These are phyloP conservation scores for Kodamaea kakaduensis DNA, from an alignment of 805 yeast species.

Conservation along the genomic window DNA sequence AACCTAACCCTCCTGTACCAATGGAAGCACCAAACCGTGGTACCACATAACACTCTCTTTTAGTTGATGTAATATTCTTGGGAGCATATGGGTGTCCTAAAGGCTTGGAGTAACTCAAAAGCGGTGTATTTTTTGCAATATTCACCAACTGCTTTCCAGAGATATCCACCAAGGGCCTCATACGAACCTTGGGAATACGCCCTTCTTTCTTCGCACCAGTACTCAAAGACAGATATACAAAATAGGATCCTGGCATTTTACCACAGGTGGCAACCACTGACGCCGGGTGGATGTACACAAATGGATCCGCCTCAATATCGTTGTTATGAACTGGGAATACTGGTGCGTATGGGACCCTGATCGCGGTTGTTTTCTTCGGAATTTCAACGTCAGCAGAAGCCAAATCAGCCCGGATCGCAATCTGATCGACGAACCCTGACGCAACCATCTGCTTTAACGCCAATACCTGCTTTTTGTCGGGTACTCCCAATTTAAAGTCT, in stretches of 20 bases:
- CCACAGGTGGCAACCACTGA: constrained; percentile 63
- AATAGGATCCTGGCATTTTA: constrained; percentile 69
- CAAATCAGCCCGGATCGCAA: constrained; percentile 79
- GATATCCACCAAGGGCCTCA: constrained; percentile 75
- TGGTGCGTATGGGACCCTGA: constrained; percentile 62
- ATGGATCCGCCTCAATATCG: constrained; percentile 40
- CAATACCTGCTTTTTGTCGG: constrained; percentile 62
- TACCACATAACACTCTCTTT: constrained; percentile 83
- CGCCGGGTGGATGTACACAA: constrained; percentile 75
- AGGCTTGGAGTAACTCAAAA: constrained; percentile 85
- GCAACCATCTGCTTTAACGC: constrained; percentile 88
- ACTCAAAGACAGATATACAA: constrained; percentile 70
- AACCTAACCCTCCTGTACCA: constrained; percentile 82
- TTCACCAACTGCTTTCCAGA: constrained; percentile 72
- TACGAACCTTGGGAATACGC: constrained; percentile 46
- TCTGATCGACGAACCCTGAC: constrained; percentile 88
- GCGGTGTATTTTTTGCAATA: constrained; percentile 66
- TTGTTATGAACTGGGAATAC: constrained; percentile 44
- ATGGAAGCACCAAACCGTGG: constrained; percentile 84
- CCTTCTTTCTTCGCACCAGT: constrained; percentile 44
- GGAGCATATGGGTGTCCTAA: constrained; percentile 89
- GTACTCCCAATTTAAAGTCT: constrained; percentile 55
- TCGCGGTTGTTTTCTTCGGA: constrained; percentile 54
- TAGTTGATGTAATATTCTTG: constrained; percentile 56
- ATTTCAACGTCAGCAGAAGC: constrained; percentile 58